Base-by-base conservation (phyloP, 2,329 filamentous ascomycete genomes). In the Penicillium sp. region DNA sequence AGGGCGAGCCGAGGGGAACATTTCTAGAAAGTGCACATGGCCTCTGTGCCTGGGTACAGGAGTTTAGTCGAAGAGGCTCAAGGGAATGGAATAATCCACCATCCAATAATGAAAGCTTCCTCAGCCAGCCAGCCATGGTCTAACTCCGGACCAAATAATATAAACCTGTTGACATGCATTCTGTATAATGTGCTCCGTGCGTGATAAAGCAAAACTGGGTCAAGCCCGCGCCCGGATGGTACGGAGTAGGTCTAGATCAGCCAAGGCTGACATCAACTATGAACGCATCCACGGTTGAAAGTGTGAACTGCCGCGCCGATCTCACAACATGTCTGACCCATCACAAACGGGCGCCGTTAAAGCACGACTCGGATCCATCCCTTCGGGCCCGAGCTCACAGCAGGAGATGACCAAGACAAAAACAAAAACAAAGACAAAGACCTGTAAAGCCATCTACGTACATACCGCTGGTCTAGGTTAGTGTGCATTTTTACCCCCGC, bases 181-280 rank as follows among this genome's bases (percentile, higher is more conserved):
- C 16, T 4, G 8, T 39, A 19, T n/a, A 10, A 19, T n/a, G 19
- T 42, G 11, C 39, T 22, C 19, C 37, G 11, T 13, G 19, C 39
- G 19, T 42, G 39, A 22, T 43, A 31, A 19, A 19, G 31, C 31
- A 22, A 42, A 42, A 42, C 10, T 22, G 39, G 19, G 39, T 22
- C 39, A 42, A 11, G 19, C 19, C 39, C n/a, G 10, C 35, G 42
- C 44, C 47, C 33, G 42, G 27, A 47, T 47, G 31, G 31, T 22
- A 42, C 13, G 49, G 9, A 21, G n/a, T 19, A 24, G 22, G 27
- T 59, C 54, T 59, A 56, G 57, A 59, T 59, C 50, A 35, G 24
- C 45, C 3, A 27, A 21, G 16, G 45, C 49, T 56, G 54, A 53
- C 57, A 59, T 56, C 45, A 54, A 59, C 47, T 50, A 59, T 56